These are phyloP conservation scores for Fonsecaea pedrosoi DNA, from an alignment of 2,329 filamentous ascomycete genomes.

Conservation along the genomic window DNA sequence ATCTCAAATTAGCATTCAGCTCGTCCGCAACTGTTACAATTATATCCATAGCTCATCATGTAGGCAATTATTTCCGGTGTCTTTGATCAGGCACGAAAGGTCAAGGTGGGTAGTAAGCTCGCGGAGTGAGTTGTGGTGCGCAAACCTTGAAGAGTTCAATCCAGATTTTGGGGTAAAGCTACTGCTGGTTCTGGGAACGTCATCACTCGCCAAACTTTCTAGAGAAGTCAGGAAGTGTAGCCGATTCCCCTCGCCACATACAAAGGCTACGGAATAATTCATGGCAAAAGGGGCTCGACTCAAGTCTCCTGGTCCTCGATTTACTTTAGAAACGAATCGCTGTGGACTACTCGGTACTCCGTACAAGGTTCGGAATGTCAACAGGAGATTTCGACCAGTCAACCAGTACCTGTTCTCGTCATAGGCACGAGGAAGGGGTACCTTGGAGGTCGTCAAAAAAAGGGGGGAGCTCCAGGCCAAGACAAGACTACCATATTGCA, in stretches of 20 bases:
- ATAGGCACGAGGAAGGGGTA: neutral
- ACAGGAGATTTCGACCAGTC: neutral
- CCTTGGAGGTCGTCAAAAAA: too few species aligned
- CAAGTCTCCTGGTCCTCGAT: neutral
- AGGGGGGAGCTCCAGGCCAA: neutral
- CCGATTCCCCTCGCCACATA: too few species aligned
- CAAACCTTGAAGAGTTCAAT: neutral
- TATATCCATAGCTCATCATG: neutral
- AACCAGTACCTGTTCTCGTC: neutral
- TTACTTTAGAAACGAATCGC: neutral
- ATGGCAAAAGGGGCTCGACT: neutral
- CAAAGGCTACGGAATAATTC: neutral
- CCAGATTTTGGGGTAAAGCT: neutral
- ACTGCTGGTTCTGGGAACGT: neutral
- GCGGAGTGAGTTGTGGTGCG: neutral
- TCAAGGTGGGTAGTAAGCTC: neutral
- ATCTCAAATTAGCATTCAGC: neutral
- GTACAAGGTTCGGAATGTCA: neutral
- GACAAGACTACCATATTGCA: neutral
- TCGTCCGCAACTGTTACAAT: neutral
- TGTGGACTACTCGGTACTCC: neutral
- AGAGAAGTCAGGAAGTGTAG: too few species aligned
- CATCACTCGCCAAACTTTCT: too few species aligned
- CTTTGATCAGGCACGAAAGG: neutral
- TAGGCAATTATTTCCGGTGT: neutral